Conservation (phyloP, 768 basidiomycete species). For the Lactarius sp. region DNA sequence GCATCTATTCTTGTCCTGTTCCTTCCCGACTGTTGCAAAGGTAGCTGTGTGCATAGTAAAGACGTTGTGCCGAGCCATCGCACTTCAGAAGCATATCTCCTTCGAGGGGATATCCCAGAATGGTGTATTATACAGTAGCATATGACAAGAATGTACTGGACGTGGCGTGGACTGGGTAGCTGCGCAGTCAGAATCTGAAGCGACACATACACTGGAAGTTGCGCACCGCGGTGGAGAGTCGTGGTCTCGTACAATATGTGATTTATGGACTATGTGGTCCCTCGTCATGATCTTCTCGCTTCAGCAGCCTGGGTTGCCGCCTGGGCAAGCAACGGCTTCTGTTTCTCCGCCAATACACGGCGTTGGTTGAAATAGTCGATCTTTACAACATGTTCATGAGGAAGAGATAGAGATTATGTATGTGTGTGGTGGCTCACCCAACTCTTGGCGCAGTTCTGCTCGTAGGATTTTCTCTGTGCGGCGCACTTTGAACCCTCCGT, state of each 20-base stretch:
- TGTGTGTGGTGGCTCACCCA: slow-evolving; percentile 58
- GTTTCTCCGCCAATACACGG: slow-evolving; percentile 72
- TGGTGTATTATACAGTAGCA: slow-evolving; percentile 10
- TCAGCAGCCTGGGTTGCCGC: slow-evolving; percentile 37
- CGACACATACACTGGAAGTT: not conserved
- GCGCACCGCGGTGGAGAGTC: not conserved
- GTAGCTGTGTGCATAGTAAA: not conserved
- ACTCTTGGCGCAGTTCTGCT: slow-evolving; percentile 75
- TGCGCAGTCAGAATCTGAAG: not conserved
- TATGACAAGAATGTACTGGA: slow-evolving; percentile 3
- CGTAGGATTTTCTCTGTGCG: slow-evolving; percentile 54
- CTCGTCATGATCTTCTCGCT: slow-evolving; percentile 25
- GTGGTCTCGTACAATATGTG: not conserved
- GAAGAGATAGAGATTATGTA: not conserved
- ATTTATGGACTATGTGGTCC: too few species aligned
- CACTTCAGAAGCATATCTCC: not conserved
- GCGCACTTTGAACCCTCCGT: slow-evolving; percentile 61
- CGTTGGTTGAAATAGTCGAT: slow-evolving; percentile 95
- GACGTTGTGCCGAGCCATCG: not conserved
- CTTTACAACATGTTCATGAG: slow-evolving; percentile 37
- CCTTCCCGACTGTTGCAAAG: not conserved
- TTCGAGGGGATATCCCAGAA: not conserved
- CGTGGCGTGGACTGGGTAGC: not conserved
- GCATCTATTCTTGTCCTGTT: not conserved
- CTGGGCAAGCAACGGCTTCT: slow-evolving; percentile 62